Percentiles rank a stretch among this genome's conserved stretches.
phyloP scores from a whole-genome alignment of 306 rosid species.

The Cercis canadensis region DNA sequence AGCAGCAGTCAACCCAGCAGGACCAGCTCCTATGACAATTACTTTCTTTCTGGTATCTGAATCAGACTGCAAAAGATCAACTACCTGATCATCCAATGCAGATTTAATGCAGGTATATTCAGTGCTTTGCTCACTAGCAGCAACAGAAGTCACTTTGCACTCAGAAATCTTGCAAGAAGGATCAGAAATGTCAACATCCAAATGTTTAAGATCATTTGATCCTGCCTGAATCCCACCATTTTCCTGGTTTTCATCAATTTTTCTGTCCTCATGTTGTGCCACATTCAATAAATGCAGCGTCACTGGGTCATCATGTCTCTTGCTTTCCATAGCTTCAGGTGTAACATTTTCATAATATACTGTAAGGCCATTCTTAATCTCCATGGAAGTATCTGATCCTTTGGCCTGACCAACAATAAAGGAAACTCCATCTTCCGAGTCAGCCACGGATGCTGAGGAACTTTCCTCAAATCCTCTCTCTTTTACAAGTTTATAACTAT shows the following conservation, averaged over 20 bases:
- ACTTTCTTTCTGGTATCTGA: slow-evolving; percentile 67
- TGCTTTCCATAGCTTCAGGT: slow-evolving; percentile 51
- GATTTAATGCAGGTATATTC: slow-evolving; percentile 47
- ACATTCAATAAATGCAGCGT: slow-evolving; percentile 40
- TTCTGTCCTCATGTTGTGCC: slow-evolving; percentile 47
- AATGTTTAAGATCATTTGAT: slow-evolving; percentile 38
- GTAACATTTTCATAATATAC: slow-evolving; percentile 40
- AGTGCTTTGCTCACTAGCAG: slow-evolving; percentile 46
- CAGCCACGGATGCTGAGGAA: slow-evolving; percentile 73
- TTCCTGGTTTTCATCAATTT: slow-evolving; percentile 41
- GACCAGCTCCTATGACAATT: slow-evolving; percentile 96
- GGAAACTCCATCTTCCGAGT: slow-evolving; percentile 95
- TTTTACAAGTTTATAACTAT: slow-evolving; percentile 65
- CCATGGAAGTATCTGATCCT: slow-evolving; percentile 51
- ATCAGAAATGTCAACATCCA: slow-evolving; percentile 45
- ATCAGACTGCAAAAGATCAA: slow-evolving; percentile 47
- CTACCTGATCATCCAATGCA: slow-evolving; percentile 46
- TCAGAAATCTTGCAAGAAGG: slow-evolving; percentile 47
- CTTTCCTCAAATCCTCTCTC: slow-evolving; percentile 64
- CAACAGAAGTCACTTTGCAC: slow-evolving; percentile 44
- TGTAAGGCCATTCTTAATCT: slow-evolving; percentile 45
- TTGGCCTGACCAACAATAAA: slow-evolving; percentile 75
- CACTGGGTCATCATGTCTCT: slow-evolving; percentile 31
- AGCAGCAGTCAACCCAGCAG: slow-evolving; percentile 98
- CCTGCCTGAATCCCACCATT: slow-evolving; percentile 46